Evolutionary conservation across 148 eudicot genomes (phyloP).

Genomic region (Nepenthes gracilis): DNA sequence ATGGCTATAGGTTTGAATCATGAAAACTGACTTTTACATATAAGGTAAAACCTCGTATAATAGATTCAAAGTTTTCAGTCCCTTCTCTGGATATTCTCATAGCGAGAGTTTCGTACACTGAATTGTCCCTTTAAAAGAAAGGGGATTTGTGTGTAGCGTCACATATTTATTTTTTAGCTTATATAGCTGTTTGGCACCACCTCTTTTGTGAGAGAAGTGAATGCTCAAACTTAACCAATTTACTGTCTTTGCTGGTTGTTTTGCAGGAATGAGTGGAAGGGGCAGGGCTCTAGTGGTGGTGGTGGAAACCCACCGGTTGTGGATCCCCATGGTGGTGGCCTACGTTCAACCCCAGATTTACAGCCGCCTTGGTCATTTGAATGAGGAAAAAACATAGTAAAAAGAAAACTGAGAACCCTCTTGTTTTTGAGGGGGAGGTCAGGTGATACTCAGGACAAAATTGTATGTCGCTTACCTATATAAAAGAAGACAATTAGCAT

Average conservation of each 20-base stretch:
- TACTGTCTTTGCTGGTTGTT: background rate
- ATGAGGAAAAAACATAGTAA: conserved; percentile 21
- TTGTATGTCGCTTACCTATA: conserved; percentile 46
- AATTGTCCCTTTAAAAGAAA: no score
- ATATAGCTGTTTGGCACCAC: no score
- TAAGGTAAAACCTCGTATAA: no score
- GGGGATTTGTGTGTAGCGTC: no score
- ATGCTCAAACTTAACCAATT: background rate
- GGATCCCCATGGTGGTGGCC: conserved; percentile 60
- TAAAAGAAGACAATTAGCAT: conserved; percentile 33
- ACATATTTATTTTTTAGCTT: no score
- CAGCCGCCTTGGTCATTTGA: conserved; percentile 89
- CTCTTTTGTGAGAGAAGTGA: no score
- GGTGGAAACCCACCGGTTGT: conserved; percentile 34
- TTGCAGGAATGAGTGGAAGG: conserved; percentile 64
- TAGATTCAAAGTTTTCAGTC: no score
- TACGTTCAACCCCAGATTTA: conserved; percentile 77
- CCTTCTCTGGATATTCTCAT: no score
- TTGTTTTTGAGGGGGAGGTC: conserved; percentile 32
- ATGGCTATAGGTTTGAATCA: no score
- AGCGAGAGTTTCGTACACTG: no score
- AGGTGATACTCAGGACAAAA: conserved; percentile 31
- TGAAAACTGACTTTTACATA: no score
- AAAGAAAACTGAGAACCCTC: conserved; percentile 25
- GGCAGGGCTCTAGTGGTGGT: conserved; percentile 38